phyloP scores from a whole-genome alignment of 331 rosid species.

The Pyrus hybrid region DNA sequence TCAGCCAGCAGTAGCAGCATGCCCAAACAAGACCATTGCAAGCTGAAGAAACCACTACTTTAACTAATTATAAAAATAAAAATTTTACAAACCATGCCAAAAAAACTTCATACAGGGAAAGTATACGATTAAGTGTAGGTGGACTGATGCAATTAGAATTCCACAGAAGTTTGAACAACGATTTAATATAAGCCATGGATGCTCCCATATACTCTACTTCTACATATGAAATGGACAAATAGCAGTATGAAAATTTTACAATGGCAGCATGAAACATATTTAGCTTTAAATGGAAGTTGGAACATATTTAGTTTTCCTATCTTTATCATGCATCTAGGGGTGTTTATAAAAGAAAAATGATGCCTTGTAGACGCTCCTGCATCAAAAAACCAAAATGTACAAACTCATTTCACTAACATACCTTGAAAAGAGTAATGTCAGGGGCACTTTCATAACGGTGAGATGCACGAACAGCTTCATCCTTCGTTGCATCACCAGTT shows the following conservation, averaged over 20 bases:
- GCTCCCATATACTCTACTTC: neutral
- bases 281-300: neutral
- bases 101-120: neutral
- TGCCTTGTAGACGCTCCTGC: too few species aligned
- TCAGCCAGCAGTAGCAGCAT: constrained; percentile 19
- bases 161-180: neutral
- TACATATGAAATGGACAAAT: neutral
- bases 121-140: neutral
- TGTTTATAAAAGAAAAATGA: too few species aligned
- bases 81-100: neutral
- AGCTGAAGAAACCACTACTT: neutral
- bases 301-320: neutral
- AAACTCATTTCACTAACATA: constrained; percentile 17
- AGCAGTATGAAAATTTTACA: neutral
- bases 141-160: neutral
- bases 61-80: neutral
- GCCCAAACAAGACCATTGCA: constrained; percentile 2
- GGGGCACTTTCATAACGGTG: constrained; percentile 96
- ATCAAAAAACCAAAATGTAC: too few species aligned
- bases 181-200: neutral
- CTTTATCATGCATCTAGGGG: neutral
- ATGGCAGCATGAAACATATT: neutral
- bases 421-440: constrained; percentile 91
- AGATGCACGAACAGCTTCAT: constrained; percentile 73
- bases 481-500: constrained; percentile 73